Percentiles rank a stretch among this genome's conserved stretches.
phyloP scores from a whole-genome alignment of 2,329 filamentous ascomycete species.

The Teratosphaeria gauchensis region DNA sequence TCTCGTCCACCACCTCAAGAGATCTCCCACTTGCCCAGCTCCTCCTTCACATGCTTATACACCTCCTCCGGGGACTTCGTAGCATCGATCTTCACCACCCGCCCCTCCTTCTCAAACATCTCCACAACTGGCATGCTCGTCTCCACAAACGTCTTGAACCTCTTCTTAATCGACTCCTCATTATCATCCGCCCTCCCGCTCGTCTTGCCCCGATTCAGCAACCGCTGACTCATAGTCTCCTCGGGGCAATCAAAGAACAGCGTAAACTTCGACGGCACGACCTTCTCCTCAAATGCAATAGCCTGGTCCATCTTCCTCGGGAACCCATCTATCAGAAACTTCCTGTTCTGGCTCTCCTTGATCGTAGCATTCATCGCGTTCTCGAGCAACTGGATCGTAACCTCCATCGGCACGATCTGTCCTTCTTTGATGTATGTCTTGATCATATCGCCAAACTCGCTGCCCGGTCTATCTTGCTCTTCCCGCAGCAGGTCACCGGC shows the following conservation, averaged over 20 bases:
- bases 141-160: slow-evolving; percentile 87
- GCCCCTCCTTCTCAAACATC: slow-evolving; percentile 64
- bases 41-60: slow-evolving; percentile 44
- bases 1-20: too few species aligned
- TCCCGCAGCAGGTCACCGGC: slow-evolving; percentile 89
- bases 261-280: slow-evolving; percentile 74
- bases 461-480: slow-evolving; percentile 79
- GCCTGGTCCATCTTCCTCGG: slow-evolving; percentile 97
- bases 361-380: slow-evolving; percentile 78
- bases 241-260: slow-evolving; percentile 94
- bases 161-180: slow-evolving; percentile 88
- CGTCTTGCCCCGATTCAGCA: slow-evolving; percentile 86
- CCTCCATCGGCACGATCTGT: slow-evolving; percentile 96
- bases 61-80: slow-evolving; percentile 57
- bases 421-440: slow-evolving; percentile 88
- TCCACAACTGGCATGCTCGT: slow-evolving; percentile 97
- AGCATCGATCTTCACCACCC: slow-evolving; percentile 72
- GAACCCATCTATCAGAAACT: slow-evolving; percentile 77
- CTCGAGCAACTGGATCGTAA: slow-evolving; percentile 85
- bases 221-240: slow-evolving; percentile 70
- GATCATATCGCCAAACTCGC: slow-evolving; percentile 87
- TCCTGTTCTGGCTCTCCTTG: slow-evolving; percentile 46
- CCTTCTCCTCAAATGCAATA: slow-evolving; percentile 79
- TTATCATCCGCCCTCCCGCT: slow-evolving; percentile 90
- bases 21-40: slow-evolving; percentile 35